Evolutionary conservation across 257 asterid species (phyloP).

Genomic region (Fraxinus cuspidata): DNA sequence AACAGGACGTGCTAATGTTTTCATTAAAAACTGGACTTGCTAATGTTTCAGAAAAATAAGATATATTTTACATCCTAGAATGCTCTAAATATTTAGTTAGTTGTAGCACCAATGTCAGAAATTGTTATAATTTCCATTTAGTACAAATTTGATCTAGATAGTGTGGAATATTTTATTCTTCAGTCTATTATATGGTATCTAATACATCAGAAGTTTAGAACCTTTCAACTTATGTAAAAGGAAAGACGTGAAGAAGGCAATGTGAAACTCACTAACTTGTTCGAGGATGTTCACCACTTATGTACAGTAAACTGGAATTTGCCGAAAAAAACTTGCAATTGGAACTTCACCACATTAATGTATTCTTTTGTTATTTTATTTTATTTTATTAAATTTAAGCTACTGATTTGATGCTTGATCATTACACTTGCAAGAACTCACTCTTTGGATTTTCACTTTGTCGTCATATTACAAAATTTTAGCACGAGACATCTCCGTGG

Average conservation of each 20-base stretch:
- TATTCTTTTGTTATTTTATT: neutral
- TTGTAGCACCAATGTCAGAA: neutral
- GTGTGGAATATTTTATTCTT: neutral
- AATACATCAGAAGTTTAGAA: neutral
- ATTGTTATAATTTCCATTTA: neutral
- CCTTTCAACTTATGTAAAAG: neutral
- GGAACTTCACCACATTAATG: neutral
- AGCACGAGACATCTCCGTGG: too few relatives aligned
- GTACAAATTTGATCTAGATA: neutral
- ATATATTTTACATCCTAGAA: neutral
- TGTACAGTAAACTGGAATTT: neutral
- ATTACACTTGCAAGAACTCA: neutral
- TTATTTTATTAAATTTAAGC: neutral
- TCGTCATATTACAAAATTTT: neutral
- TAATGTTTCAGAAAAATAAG: neutral
- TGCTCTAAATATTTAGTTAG: neutral
- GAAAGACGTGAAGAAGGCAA: neutral
- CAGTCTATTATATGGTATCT: neutral
- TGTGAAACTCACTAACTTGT: neutral
- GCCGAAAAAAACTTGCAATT: neutral
- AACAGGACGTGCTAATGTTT: conserved; percentile 70
- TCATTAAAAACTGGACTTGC: conserved; percentile 75
- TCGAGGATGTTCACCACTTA: neutral
- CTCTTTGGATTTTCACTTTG: neutral
- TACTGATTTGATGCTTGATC: neutral